Conservation (phyloP, 768 basidiomycete genomes). For the Lactarius akahatsu region DNA sequence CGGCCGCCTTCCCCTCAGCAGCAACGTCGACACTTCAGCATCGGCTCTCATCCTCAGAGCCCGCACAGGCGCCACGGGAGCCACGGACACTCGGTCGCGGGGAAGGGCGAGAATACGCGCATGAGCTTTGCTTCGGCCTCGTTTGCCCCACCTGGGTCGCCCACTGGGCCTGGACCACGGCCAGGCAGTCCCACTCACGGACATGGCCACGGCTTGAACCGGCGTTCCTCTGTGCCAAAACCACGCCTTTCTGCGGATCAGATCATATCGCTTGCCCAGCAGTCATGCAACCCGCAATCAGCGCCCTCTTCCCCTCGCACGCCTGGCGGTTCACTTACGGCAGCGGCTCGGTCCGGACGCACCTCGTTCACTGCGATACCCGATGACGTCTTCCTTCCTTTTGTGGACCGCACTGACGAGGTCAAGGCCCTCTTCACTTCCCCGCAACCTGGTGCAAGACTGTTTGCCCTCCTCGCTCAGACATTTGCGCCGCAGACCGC, state of each 20-base stretch:
- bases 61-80: constrained; percentile 35
- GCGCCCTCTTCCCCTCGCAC: constrained; percentile 32
- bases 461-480: constrained; percentile 72
- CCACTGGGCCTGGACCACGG: constrained; percentile 31
- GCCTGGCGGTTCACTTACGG: constrained; percentile 27
- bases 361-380: constrained; percentile 75
- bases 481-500: constrained; percentile 46
- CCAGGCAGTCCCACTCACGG: constrained; percentile 32
- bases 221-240: constrained; percentile 43
- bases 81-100: constrained; percentile 34
- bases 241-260: constrained; percentile 62
- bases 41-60: constrained; percentile 32
- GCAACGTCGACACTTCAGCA: constrained; percentile 32
- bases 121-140: constrained; percentile 68
- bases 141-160: constrained; percentile 43
- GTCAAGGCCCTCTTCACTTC: constrained; percentile 62
- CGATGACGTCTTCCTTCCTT: constrained; percentile 78
- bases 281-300: constrained; percentile 49
- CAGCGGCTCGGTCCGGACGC: constrained; percentile 34
- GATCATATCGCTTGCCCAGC: constrained; percentile 68
- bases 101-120: constrained; percentile 36
- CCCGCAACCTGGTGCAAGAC: constrained; percentile 61
- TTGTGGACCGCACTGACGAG: constrained; percentile 78
- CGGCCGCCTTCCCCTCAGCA: constrained; percentile 38
- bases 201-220: constrained; percentile 40